Evolutionary conservation across 2,329 filamentous ascomycete genomes (phyloP).

Genomic region (Trichocomaceae sp.): DNA sequence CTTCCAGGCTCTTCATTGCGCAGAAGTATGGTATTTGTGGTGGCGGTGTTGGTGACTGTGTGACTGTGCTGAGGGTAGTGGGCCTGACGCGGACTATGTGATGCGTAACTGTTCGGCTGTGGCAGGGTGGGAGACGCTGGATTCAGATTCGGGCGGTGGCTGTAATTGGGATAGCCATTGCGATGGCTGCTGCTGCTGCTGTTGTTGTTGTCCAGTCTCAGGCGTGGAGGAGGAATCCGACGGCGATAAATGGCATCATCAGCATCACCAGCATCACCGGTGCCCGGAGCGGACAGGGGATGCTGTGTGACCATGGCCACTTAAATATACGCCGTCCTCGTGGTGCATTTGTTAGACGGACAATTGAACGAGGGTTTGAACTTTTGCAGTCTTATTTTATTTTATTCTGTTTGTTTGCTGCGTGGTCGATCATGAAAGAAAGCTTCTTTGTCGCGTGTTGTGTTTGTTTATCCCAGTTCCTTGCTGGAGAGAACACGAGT

Average conservation of each 20-base stretch:
- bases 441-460: conserved; percentile 3
- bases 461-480: background rate
- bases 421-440: background rate
- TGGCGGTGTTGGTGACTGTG: background rate
- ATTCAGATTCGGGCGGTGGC: background rate
- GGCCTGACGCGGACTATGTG: conserved; percentile 8
- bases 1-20: conserved; percentile 4
- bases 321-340: conserved; percentile 26
- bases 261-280: conserved; percentile 23
- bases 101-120: conserved; percentile 6
- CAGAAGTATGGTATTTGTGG: background rate
- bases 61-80: background rate
- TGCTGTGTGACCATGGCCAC: conserved; percentile 42
- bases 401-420: background rate
- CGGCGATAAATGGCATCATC: conserved; percentile 21
- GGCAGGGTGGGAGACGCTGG: background rate
- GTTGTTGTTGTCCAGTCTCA: conserved; percentile 18
- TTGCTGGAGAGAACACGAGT: background rate
- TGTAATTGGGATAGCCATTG: background rate
- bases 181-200: background rate
- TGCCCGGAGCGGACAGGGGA: conserved; percentile 27
- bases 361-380: background rate
- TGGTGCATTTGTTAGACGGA: conserved; percentile 34
- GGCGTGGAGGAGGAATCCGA: conserved; percentile 25
- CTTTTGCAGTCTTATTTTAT: too few species aligned